Conservation (phyloP, 2,329 filamentous ascomycete species). For the Rutstroemia sp. region DNA sequence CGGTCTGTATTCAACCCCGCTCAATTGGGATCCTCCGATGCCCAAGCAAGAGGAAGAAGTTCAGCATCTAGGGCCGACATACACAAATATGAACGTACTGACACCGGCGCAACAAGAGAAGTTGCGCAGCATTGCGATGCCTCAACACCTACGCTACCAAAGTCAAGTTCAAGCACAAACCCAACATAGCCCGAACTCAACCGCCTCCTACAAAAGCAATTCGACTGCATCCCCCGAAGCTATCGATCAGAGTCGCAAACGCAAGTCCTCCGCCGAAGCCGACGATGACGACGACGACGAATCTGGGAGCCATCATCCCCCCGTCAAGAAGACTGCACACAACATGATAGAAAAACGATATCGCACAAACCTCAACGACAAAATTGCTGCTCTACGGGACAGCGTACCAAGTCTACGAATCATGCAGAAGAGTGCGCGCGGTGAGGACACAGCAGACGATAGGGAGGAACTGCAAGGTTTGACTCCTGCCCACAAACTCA, state of each 20-base stretch:
- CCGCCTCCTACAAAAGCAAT: slow-evolving; percentile 39
- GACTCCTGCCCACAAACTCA: slow-evolving; percentile 85
- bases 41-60: slow-evolving; percentile 17
- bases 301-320: slow-evolving; percentile 47
- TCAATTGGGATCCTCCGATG: slow-evolving; percentile 28
- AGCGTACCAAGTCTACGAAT: slow-evolving; percentile 86
- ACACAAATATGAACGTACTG: slow-evolving; percentile 25
- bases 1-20: slow-evolving; percentile 27
- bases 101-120: slow-evolving; percentile 53
- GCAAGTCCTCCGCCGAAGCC: slow-evolving; percentile 57
- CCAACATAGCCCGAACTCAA: slow-evolving; percentile 49
- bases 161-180: slow-evolving; percentile 32
- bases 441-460: slow-evolving; percentile 64
- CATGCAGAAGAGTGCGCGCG: slow-evolving; percentile 65
- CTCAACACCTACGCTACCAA: slow-evolving; percentile 49
- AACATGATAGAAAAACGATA: slow-evolving; percentile 99
- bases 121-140: slow-evolving; percentile 58
- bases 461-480: slow-evolving; percentile 75
- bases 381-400: slow-evolving; percentile 86
- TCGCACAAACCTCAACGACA: slow-evolving; percentile 92
- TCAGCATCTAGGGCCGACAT: slow-evolving; percentile 6
- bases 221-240: slow-evolving; percentile 54
- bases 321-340: slow-evolving; percentile 84
- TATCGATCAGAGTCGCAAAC: slow-evolving; percentile 50
- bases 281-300: slow-evolving; percentile 55